Evolutionary conservation across 2,329 filamentous ascomycete species (phyloP).

Genomic region (Curvularia hawaiiensis): DNA sequence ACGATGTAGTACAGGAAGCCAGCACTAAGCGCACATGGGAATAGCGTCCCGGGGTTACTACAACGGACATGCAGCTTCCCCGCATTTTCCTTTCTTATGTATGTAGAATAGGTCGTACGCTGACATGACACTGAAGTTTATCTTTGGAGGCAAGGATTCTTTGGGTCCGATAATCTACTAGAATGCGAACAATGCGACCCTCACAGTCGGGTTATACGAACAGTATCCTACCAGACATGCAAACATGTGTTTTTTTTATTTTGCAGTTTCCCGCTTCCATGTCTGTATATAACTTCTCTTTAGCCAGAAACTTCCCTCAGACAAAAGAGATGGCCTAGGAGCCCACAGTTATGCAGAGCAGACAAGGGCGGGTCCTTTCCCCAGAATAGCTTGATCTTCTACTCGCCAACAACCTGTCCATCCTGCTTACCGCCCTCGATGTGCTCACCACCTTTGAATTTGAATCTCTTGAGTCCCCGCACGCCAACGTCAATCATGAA

Average conservation of each 20-base stretch:
- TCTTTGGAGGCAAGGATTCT: background rate
- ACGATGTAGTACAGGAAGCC: background rate
- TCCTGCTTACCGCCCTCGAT: slow-evolving; percentile 39
- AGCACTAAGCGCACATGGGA: background rate
- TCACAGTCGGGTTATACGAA: background rate
- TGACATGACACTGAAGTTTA: background rate
- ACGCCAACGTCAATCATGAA: slow-evolving; percentile 81
- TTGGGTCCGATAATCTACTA: background rate
- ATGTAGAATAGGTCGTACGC: background rate
- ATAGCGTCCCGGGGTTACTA: background rate
- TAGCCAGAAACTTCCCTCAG: background rate
- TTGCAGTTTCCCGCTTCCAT: background rate
- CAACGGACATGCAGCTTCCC: background rate
- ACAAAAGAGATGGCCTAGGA: background rate
- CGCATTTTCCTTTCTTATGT: background rate
- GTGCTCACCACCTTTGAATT: slow-evolving; percentile 40
- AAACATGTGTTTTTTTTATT: background rate
- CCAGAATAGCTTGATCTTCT: slow-evolving; percentile 12
- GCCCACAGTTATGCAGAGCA: background rate
- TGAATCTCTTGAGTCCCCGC: slow-evolving; percentile 56
- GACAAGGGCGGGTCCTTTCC: background rate
- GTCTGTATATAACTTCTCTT: background rate
- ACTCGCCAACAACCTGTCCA: slow-evolving; percentile 35
- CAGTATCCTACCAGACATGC: background rate
- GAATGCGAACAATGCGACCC: background rate